A percentile compares a stretch with the other conserved stretches of the same genome.
phyloP scores from a whole-genome alignment of 2,329 filamentous ascomycete species.

The Pseudogymnoascus sp. region DNA sequence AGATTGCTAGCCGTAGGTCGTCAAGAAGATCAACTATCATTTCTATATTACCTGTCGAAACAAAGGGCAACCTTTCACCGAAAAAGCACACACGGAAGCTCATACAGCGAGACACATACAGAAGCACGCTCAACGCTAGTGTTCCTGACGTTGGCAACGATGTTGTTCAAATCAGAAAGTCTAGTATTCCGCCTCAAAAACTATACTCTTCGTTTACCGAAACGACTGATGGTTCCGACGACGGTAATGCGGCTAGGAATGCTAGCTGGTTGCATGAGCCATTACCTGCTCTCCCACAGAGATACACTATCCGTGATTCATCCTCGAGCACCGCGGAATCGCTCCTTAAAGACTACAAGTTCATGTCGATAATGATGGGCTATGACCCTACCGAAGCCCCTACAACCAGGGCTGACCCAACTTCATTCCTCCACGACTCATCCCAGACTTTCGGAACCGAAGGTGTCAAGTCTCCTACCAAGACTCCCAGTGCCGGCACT shows the following conservation, averaged over 20 bases:
- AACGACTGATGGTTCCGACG: background rate
- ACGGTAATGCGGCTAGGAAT: background rate
- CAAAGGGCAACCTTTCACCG: background rate
- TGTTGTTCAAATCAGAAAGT: background rate
- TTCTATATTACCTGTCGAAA: background rate
- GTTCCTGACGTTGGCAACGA: background rate
- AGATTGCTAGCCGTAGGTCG: constrained; percentile 18
- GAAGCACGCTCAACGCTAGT: background rate
- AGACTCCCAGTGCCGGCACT: constrained; percentile 5
- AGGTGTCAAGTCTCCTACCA: constrained; percentile 1
- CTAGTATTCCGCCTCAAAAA: background rate
- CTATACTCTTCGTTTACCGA: background rate
- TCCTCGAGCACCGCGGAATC: background rate
- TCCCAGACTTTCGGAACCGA: constrained; percentile 15
- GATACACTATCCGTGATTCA: background rate
- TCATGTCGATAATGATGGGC: constrained; percentile 3
- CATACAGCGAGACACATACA: background rate
- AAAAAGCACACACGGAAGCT: background rate
- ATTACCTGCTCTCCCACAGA: background rate
- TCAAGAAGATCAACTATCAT: constrained; percentile 25
- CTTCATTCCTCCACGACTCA: constrained; percentile 25
- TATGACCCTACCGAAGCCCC: background rate
- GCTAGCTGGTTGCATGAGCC: background rate
- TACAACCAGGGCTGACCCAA: background rate
- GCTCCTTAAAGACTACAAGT: background rate